A percentile compares a stretch with the other conserved stretches of the same genome.
Conservation (phyloP, 2,329 filamentous ascomycete species). For the Neobulgaria alba region DNA sequence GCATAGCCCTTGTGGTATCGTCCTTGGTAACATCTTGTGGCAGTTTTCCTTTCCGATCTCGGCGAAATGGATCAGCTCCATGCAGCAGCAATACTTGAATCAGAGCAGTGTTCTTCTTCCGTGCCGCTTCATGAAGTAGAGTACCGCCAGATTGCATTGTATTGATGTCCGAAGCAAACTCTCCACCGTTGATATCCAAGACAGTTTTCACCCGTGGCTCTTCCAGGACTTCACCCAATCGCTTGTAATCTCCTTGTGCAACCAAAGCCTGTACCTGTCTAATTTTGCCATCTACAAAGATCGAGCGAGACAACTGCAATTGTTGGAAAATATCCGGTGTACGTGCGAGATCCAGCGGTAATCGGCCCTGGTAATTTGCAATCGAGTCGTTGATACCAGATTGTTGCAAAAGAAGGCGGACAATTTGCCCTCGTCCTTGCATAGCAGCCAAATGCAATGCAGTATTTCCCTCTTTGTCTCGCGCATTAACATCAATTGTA, state of each 20-base stretch:
- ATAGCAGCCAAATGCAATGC: conserved; percentile 80
- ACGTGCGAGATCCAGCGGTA: conserved; percentile 79
- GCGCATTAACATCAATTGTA: conserved; percentile 73
- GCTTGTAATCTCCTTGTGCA: conserved; percentile 62
- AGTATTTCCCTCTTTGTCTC: conserved; percentile 91
- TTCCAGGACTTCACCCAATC: conserved; percentile 69
- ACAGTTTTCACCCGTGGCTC: conserved; percentile 79
- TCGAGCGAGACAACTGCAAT: conserved; percentile 78
- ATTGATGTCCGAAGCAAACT: conserved; percentile 71
- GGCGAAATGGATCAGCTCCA: conserved; percentile 89
- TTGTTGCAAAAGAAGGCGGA: conserved; percentile 75
- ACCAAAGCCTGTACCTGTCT: conserved; percentile 78
- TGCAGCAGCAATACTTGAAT: conserved; percentile 88
- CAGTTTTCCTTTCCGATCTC: conserved; percentile 90
- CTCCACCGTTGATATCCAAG: conserved; percentile 85
- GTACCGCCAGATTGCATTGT: conserved; percentile 83
- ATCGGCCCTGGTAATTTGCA: conserved; percentile 74
- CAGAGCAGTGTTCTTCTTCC: conserved; percentile 75
- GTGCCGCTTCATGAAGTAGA: conserved; percentile 84
- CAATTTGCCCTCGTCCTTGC: conserved; percentile 71
- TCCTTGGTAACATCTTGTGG: conserved; percentile 96
- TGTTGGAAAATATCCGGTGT: conserved; percentile 95
- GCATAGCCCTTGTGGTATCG: conserved; percentile 74
- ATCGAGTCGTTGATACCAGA: conserved; percentile 81
- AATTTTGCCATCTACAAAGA: conserved; percentile 82